Percentiles rank a stretch among this genome's conserved stretches.
phyloP scores from a whole-genome alignment of 2,329 filamentous ascomycete genomes.

The Scedosporium apiospermum region DNA sequence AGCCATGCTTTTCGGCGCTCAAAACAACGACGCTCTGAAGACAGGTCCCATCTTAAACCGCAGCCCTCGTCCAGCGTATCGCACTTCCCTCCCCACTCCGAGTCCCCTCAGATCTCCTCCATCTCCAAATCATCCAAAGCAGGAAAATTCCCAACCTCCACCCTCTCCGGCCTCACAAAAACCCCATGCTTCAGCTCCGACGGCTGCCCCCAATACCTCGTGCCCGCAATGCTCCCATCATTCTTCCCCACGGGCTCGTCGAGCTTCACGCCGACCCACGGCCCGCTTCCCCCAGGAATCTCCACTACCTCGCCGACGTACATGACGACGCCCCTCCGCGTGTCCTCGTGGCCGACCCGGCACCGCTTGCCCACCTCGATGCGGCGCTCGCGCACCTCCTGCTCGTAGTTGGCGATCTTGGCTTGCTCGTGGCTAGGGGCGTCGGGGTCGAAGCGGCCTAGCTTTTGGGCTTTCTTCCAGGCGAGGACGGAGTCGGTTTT shows the following conservation, averaged over 20 bases:
- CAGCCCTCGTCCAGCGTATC: background rate
- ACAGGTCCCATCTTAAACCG: background rate
- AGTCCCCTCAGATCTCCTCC: slow-evolving; percentile 52
- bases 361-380: slow-evolving; percentile 55
- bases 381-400: slow-evolving; percentile 61
- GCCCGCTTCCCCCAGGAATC: slow-evolving; percentile 53
- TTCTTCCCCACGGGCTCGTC: slow-evolving; percentile 80
- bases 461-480: slow-evolving; percentile 90
- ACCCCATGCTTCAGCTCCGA: slow-evolving; percentile 62
- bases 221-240: slow-evolving; percentile 60
- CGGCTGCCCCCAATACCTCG: slow-evolving; percentile 59
- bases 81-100: background rate
- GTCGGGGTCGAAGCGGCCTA: slow-evolving; percentile 90
- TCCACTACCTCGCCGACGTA: slow-evolving; percentile 68
- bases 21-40: background rate
- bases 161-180: slow-evolving; percentile 68
- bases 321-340: slow-evolving; percentile 57
- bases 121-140: slow-evolving; percentile 65
- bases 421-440: slow-evolving; percentile 66
- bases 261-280: slow-evolving; percentile 64
- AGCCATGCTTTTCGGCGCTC: background rate
- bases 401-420: slow-evolving; percentile 57
- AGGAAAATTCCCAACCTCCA: slow-evolving; percentile 67
- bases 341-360: slow-evolving; percentile 57
- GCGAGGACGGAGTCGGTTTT: slow-evolving; percentile 82